Evolutionary conservation across 495 filamentous ascomycete genomes (phyloP).

Genomic region (Penicillium lividum): DNA sequence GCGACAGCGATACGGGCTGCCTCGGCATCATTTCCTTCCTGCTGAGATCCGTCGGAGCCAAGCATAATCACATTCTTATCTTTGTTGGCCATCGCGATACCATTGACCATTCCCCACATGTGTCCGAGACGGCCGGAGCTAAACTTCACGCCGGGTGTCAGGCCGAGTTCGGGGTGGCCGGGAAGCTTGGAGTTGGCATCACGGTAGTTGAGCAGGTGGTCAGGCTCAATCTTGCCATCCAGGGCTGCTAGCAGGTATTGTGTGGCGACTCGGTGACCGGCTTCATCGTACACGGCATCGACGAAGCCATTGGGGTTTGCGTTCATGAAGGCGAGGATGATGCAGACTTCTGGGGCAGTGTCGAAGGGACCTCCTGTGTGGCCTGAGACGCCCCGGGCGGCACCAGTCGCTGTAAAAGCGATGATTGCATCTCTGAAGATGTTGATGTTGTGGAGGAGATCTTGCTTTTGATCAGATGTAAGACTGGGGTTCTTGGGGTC

Average conservation of each 20-base stretch:
- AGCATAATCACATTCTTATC: slow-evolving; percentile 38
- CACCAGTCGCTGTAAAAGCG: slow-evolving; percentile 41
- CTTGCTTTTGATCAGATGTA: slow-evolving; percentile 34
- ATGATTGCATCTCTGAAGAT: slow-evolving; percentile 43
- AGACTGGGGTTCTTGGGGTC: slow-evolving; percentile 35
- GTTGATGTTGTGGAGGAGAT: slow-evolving; percentile 40
- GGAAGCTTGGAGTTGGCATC: slow-evolving; percentile 43
- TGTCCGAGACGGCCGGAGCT: slow-evolving; percentile 43
- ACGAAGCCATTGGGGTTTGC: slow-evolving; percentile 31
- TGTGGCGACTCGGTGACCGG: slow-evolving; percentile 42
- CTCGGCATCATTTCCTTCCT: slow-evolving; percentile 46
- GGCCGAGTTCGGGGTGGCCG: slow-evolving; percentile 42
- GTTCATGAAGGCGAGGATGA: slow-evolving; percentile 40
- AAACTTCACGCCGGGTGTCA: slow-evolving; percentile 42
- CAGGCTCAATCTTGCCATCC: slow-evolving; percentile 39
- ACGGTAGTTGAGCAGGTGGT: slow-evolving; percentile 43
- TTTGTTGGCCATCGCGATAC: slow-evolving; percentile 39
- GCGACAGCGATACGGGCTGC: slow-evolving; percentile 42
- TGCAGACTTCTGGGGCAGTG: slow-evolving; percentile 43
- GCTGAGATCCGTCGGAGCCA: slow-evolving; percentile 43
- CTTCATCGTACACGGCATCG: slow-evolving; percentile 42
- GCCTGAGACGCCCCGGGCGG: slow-evolving; percentile 39
- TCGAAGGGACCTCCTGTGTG: slow-evolving; percentile 47
- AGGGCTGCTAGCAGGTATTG: slow-evolving; percentile 40
- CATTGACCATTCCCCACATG: slow-evolving; percentile 46